Conservation (phyloP, 2,329 filamentous ascomycete species). For the Apiospora hydei region DNA sequence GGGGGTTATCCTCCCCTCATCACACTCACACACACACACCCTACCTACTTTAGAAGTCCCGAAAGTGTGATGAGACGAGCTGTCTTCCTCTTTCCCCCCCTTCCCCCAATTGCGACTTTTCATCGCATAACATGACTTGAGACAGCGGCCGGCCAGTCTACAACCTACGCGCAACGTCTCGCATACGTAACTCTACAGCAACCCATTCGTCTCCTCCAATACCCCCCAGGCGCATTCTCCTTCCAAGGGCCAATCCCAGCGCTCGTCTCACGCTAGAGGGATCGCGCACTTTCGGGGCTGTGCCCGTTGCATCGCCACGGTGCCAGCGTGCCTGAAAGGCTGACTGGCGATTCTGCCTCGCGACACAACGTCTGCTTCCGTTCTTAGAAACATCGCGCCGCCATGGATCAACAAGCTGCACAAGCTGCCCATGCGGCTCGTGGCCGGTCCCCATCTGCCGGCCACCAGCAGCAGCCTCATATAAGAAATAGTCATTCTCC, state of each 20-base stretch:
- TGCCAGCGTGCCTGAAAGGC: slow-evolving; percentile 29
- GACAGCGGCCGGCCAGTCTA: slow-evolving; percentile 10
- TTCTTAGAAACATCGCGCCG: slow-evolving; percentile 28
- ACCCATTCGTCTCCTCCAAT: slow-evolving; percentile 1
- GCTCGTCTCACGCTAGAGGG: slow-evolving; percentile 27
- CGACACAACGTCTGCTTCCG: slow-evolving; percentile 27
- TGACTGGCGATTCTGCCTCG: slow-evolving; percentile 31
- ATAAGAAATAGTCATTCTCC: slow-evolving; percentile 74
- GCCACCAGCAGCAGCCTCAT: slow-evolving; percentile 65
- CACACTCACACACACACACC: background rate
- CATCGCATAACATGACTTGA: slow-evolving; percentile 22
- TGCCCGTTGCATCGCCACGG: slow-evolving; percentile 30
- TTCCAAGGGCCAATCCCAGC: slow-evolving; percentile 20
- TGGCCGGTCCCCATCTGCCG: slow-evolving; percentile 69
- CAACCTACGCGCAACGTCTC: slow-evolving; percentile 26
- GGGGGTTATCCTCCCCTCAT: slow-evolving; percentile 15
- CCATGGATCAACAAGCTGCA: slow-evolving; percentile 30
- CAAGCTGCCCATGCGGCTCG: slow-evolving; percentile 41
- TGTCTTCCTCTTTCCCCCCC: background rate
- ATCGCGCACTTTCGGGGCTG: slow-evolving; percentile 27
- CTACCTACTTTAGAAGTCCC: slow-evolving; percentile 9
- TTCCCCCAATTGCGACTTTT: slow-evolving; percentile 19
- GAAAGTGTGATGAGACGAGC: slow-evolving; percentile 23
- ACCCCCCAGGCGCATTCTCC: slow-evolving; percentile 14
- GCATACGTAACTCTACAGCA: slow-evolving; percentile 19